Evolutionary conservation across 257 asterid genomes (phyloP).

Genomic region (Apocynum venetum): DNA sequence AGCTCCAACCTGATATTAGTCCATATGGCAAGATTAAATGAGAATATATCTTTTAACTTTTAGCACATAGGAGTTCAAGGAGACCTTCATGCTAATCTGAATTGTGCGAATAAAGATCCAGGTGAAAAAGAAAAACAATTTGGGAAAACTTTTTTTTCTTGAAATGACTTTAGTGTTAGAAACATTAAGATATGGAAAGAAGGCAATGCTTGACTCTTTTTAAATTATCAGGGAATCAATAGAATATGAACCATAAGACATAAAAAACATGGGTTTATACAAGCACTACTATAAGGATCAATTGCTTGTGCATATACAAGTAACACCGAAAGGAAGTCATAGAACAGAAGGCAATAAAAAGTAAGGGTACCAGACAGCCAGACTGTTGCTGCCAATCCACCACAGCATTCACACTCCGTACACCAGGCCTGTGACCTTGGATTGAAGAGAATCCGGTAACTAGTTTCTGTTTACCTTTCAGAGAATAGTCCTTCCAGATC

Average conservation of each 20-base stretch:
- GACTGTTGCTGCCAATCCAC: slow-evolving; percentile 99
- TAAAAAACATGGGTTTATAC: background rate
- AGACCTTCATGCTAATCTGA: background rate
- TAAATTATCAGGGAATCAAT: background rate
- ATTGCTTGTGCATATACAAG: background rate
- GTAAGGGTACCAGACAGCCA: slow-evolving; percentile 47
- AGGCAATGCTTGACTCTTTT: background rate
- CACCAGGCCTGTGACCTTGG: slow-evolving; percentile 87
- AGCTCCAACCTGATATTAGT: background rate
- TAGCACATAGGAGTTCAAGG: background rate
- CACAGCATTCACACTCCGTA: slow-evolving; percentile 82
- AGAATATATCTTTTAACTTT: background rate
- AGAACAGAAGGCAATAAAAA: background rate
- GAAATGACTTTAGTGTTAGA: background rate
- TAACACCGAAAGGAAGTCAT: background rate
- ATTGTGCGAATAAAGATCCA: background rate
- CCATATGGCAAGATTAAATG: background rate
- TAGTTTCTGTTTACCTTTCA: slow-evolving; percentile 68
- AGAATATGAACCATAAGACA: background rate
- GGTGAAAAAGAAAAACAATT: background rate
- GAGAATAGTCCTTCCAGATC: slow-evolving; percentile 84
- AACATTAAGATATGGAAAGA: background rate
- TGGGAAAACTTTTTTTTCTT: background rate
- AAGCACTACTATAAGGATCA: background rate
- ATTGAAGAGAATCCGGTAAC: slow-evolving; percentile 88